Conservation (phyloP, 306 rosid species). For the Glycine soja region DNA sequence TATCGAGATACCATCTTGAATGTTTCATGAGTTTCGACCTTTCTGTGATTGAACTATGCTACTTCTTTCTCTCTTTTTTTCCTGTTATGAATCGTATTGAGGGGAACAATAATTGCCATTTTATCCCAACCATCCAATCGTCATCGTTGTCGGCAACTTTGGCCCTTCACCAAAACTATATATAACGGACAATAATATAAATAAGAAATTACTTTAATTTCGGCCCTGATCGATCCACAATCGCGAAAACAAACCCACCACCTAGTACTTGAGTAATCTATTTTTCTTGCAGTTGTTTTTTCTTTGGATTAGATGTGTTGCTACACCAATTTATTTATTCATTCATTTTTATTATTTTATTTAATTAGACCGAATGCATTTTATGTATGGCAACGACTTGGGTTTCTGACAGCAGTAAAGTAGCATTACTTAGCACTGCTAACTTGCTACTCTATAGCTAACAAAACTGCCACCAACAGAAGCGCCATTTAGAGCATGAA, state of each 20-base stretch:
- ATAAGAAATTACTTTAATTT: no score
- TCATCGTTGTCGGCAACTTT: not conserved
- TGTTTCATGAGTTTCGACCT: not conserved
- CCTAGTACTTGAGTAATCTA: not conserved
- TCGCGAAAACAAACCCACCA: not conserved
- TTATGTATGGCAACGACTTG: not conserved
- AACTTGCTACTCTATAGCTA: not conserved
- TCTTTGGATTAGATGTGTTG: not conserved
- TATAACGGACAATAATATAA: not conserved
- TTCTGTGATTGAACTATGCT: not conserved
- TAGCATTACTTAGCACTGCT: not conserved
- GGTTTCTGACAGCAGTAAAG: not conserved
- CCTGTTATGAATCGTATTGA: not conserved
- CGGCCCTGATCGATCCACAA: not conserved
- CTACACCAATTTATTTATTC: not conserved
- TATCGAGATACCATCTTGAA: not conserved
- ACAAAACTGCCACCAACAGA: slow-evolving; percentile 22
- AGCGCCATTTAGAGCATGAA: not conserved
- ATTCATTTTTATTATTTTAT: not conserved
- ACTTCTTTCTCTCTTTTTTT: not conserved
- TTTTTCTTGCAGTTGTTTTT: no score
- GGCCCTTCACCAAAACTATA: no score
- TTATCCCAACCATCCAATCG: no score
- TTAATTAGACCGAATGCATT: not conserved
- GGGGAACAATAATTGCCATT: no score